A percentile compares a stretch with the other conserved stretches of the same genome.
These are phyloP conservation scores for Zygoascus bituminiphila DNA, from an alignment of 805 yeast species.

Conservation along the genomic window DNA sequence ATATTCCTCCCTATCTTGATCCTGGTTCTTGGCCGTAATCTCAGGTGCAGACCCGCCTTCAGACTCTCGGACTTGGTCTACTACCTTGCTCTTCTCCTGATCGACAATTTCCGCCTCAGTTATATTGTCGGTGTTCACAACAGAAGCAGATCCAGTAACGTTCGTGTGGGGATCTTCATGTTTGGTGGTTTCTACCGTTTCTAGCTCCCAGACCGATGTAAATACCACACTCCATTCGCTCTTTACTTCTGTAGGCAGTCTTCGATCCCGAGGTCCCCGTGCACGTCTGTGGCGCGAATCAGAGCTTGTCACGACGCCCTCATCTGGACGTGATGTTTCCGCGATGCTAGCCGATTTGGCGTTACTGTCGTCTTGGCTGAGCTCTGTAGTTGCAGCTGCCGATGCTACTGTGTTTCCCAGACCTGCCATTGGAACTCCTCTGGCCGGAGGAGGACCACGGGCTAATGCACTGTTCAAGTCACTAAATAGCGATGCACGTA, in stretches of 20 bases:
- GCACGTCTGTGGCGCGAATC: conserved; percentile 11
- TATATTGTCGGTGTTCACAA: no score
- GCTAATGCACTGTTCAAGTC: conserved; percentile 18
- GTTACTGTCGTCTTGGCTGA: background rate
- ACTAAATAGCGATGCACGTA: conserved; percentile 19
- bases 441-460: conserved; percentile 16
- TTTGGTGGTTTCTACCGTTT: no score
- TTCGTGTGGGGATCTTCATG: no score
- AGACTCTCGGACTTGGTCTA: no score
- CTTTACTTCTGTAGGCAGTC: conserved; percentile 27
- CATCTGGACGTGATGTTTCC: background rate
- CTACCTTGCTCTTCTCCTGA: no score
- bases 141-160: no score
- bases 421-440: conserved; percentile 7
- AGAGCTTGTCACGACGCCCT: background rate
- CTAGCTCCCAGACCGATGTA: conserved; percentile 16
- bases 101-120: no score
- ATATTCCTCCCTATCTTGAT: no score
- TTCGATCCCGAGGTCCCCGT: conserved; percentile 25
- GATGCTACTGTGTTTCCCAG: conserved; percentile 5
- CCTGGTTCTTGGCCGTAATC: no score
- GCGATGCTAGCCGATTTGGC: background rate
- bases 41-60: no score
- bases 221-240: conserved; percentile 15
- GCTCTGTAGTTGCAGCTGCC: conserved; percentile 3